Evolutionary conservation across 2,329 filamentous ascomycete genomes (phyloP).

Genomic region (Aspergillus sp.): DNA sequence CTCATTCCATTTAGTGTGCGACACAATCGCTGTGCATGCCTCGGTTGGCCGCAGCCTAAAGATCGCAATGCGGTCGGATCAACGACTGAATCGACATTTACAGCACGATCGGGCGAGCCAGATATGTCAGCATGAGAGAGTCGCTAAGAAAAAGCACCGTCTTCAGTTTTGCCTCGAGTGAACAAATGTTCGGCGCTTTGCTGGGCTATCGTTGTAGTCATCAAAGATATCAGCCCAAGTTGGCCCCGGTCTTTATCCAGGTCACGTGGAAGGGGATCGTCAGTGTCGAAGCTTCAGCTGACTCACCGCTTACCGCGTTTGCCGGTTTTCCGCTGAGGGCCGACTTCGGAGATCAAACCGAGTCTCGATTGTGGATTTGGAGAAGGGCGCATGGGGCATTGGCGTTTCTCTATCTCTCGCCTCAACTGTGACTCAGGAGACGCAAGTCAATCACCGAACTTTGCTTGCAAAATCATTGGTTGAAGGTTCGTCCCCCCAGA

Average conservation of each 20-base stretch:
- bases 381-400: conserved; percentile 2
- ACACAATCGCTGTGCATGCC: conserved; percentile 3
- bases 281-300: neutral
- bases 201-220: neutral
- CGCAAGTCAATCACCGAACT: neutral
- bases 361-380: conserved; percentile 11
- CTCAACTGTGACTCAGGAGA: conserved; percentile 7
- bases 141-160: neutral
- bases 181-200: neutral
- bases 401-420: conserved; percentile 1
- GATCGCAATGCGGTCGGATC: conserved; percentile 6
- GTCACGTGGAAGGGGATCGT: conserved; percentile 5
- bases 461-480: neutral
- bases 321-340: conserved; percentile 10
- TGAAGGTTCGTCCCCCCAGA: conserved; percentile 3
- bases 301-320: conserved; percentile 15
- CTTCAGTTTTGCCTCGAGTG: neutral
- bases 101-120: neutral
- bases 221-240: neutral
- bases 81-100: conserved; percentile 7
- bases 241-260: neutral
- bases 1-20: conserved; percentile 9
- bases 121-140: neutral
- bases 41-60: conserved; percentile 8
- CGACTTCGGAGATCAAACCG: conserved; percentile 23